These are phyloP conservation scores for Albatrellus ellisii DNA, from an alignment of 768 basidiomycete genomes.

Conservation along the genomic window DNA sequence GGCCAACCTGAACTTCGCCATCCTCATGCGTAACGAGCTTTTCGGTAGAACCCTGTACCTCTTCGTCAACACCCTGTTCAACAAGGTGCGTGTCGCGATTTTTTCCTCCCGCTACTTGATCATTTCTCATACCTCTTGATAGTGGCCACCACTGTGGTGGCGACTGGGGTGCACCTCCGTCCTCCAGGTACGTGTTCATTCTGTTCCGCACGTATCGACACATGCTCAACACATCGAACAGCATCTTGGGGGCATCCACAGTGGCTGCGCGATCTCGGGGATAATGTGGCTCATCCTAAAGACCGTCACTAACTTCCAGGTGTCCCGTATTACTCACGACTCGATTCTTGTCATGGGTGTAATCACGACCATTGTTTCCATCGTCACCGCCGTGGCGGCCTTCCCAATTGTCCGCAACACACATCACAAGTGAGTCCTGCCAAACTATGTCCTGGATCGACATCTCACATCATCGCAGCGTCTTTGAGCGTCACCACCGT, in stretches of 20 bases:
- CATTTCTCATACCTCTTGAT: constrained; percentile 1
- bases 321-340: constrained; percentile 22
- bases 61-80: constrained; percentile 58
- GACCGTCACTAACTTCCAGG: constrained; percentile 23
- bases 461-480: constrained; percentile 17
- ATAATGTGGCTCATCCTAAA: constrained; percentile 25
- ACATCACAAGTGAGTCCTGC: constrained; percentile 26
- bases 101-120: constrained; percentile 1
- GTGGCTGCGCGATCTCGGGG: constrained; percentile 28
- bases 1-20: constrained; percentile 59
- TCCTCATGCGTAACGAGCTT: constrained; percentile 71
- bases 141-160: constrained; percentile 68
- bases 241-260: constrained; percentile 32
- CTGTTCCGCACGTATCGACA: not conserved
- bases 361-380: constrained; percentile 26
- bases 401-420: constrained; percentile 32
- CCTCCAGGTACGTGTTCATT: constrained; percentile 33
- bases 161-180: constrained; percentile 63
- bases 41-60: constrained; percentile 70
- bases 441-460: not conserved
- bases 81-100: constrained; percentile 38
- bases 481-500: constrained; percentile 31
- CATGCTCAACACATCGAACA: constrained; percentile 15
- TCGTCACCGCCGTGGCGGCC: constrained; percentile 24
- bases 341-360: constrained; percentile 26